phyloP scores from a whole-genome alignment of 2,329 filamentous ascomycete species.

The Dactylella cylindrospora region DNA sequence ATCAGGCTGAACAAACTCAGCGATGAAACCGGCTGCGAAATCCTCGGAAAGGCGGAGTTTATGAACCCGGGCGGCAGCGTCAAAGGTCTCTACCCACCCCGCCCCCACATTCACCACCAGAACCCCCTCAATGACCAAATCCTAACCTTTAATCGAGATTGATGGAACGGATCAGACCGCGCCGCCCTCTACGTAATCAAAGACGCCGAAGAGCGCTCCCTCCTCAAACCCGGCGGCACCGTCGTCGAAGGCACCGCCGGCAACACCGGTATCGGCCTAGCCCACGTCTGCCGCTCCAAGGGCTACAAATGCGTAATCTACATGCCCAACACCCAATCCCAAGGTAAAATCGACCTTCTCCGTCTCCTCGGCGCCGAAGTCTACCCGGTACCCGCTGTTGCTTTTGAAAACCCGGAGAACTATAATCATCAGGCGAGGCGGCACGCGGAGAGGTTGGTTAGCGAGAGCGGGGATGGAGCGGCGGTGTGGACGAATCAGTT shows the following conservation, averaged over 20 bases:
- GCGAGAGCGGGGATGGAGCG: slow-evolving; percentile 63
- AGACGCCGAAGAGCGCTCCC: slow-evolving; percentile 84
- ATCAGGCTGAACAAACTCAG: slow-evolving; percentile 88
- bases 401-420: slow-evolving; percentile 92
- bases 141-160: background rate
- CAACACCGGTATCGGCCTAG: slow-evolving; percentile 96
- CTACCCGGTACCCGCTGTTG: slow-evolving; percentile 90
- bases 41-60: slow-evolving; percentile 97
- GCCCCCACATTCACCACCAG: background rate
- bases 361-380: slow-evolving; percentile 91
- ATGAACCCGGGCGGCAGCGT: slow-evolving; percentile 96
- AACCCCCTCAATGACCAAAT: background rate
- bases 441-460: slow-evolving; percentile 67
- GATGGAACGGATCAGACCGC: slow-evolving; percentile 61
- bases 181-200: slow-evolving; percentile 91
- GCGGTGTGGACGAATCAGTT: slow-evolving; percentile 99
- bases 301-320: slow-evolving; percentile 97
- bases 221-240: slow-evolving; percentile 81
- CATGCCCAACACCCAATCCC: slow-evolving; percentile 98
- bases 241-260: slow-evolving; percentile 96
- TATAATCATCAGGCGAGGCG: slow-evolving; percentile 95
- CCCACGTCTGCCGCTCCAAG: slow-evolving; percentile 87
- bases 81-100: slow-evolving; percentile 59
- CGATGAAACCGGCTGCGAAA: slow-evolving; percentile 84
- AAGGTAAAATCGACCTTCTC: slow-evolving; percentile 94